Evolutionary conservation across 257 asterid genomes (phyloP).

Genomic region (Fraxinus anomala): DNA sequence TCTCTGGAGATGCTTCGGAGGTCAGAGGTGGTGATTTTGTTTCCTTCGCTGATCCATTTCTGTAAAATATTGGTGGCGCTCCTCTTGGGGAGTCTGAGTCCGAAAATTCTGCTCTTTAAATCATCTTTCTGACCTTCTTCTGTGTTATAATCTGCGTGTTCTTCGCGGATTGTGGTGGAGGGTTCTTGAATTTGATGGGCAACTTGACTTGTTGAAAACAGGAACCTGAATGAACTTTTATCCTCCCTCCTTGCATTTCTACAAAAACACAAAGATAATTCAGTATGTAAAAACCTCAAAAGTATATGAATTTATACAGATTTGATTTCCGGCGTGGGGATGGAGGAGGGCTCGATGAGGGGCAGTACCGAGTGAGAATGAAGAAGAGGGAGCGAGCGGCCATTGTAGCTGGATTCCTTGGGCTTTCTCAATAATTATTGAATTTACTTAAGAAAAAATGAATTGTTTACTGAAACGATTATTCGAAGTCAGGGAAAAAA

Average conservation of each 20-base stretch:
- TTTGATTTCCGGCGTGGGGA: neutral
- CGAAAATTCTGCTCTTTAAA: conserved; percentile 74
- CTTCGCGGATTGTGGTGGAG: conserved; percentile 22
- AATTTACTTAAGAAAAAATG: neutral
- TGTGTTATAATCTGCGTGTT: conserved; percentile 23
- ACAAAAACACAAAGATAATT: conserved; percentile 3
- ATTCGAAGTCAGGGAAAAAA: neutral
- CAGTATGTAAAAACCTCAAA: neutral
- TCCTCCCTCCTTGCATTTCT: conserved; percentile 40
- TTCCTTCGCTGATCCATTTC: conserved; percentile 78
- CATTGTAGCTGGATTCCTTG: conserved; percentile 38
- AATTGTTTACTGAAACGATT: neutral
- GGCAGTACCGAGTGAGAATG: conserved; percentile 54
- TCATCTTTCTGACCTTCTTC: conserved; percentile 58
- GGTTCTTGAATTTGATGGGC: conserved; percentile 29
- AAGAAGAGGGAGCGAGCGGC: conserved; percentile 70
- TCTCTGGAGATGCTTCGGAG: conserved; percentile 80
- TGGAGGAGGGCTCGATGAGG: neutral
- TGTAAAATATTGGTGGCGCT: conserved; percentile 73
- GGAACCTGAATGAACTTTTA: conserved; percentile 44
- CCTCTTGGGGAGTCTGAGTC: conserved; percentile 85
- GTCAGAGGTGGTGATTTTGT: conserved; percentile 49
- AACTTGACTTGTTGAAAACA: conserved; percentile 53
- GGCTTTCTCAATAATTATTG: neutral
- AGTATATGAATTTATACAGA: neutral